Conservation (phyloP, 2,329 filamentous ascomycete species). For the Cercospora janseana region DNA sequence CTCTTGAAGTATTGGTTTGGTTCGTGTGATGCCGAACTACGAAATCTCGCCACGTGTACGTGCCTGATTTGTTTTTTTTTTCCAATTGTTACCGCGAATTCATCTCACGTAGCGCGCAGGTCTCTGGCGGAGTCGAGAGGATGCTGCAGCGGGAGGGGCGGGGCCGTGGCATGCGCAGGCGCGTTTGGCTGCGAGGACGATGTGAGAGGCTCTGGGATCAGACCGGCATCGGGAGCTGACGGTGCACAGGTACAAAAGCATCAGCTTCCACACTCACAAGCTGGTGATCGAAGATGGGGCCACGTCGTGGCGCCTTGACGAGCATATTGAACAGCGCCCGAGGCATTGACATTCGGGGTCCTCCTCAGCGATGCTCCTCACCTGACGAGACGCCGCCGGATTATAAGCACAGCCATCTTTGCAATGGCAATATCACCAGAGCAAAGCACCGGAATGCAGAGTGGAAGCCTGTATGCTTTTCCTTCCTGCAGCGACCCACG, state of each 20-base stretch:
- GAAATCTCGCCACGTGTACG: constrained; percentile 73
- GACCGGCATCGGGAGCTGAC: neutral
- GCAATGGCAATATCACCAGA: too few relatives aligned
- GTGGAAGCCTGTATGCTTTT: too few relatives aligned
- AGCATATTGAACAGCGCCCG: constrained; percentile 14
- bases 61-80: too few relatives aligned
- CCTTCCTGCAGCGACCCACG: too few relatives aligned
- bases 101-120: constrained; percentile 52
- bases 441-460: too few relatives aligned
- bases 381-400: too few relatives aligned
- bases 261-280: constrained; percentile 42
- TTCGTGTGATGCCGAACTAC: constrained; percentile 62
- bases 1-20: constrained; percentile 95
- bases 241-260: constrained; percentile 40
- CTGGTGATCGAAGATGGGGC: constrained; percentile 67
- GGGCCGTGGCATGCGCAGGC: constrained; percentile 59
- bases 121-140: constrained; percentile 60
- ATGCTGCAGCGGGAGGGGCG: constrained; percentile 59
- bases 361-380: too few relatives aligned
- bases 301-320: constrained; percentile 53
- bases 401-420: too few relatives aligned
- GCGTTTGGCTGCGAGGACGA: constrained; percentile 47
- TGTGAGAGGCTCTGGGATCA: constrained; percentile 30
- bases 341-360: too few relatives aligned
- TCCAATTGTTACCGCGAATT: neutral